Base-by-base conservation (phyloP, 1,284 basidiomycete species). In the Tremellales sp. region DNA sequence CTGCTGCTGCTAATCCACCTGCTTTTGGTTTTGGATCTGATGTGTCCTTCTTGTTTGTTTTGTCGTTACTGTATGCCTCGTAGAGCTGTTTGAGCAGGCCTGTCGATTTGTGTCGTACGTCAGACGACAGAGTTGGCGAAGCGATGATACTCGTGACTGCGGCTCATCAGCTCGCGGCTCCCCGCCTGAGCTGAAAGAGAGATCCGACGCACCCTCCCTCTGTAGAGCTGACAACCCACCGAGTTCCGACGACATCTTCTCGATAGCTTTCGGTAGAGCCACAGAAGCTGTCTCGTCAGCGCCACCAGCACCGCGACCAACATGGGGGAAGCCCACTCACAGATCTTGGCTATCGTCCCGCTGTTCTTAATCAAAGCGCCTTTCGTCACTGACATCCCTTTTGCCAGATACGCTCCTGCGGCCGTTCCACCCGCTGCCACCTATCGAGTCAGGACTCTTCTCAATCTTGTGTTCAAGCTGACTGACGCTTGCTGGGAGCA, bases 171-270 rank as follows among this genome's bases (percentile, higher is more conserved):
- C 24, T 10, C 10, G 5, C 37, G 22, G 8, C 29, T 15, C 8
- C 8, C 8, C 8, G 29, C 29, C 29, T 8, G 29, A 8, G 8
- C 15, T 31, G 29, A 15, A 31, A 31, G 8, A 31, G 29, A 15
- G n/a, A n/a, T n/a, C n/a, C 29, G 6, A 40, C 56, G 48, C 15
- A 67, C 67, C 67, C 58, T 69, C 67, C 36, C 64, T 56, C 46
- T 69, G 67, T 19, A 69, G 40, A 11, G 65, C 62, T 4, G 60
- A 53, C 23, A 69, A 36, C 17, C 65, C 67, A 11, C 67, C 67
- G 6, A 65, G 27, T 41, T 69, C 65, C 1, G 61, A 54, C 8
- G 62, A 60, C 11, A 69, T 27, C 33, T 49, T 51, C 23, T 69
- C 65, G 27, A 69, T 62, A 5, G 67, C 65, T 50, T 59, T 64